Evolutionary conservation across 2,329 filamentous ascomycete genomes (phyloP), one percentile per base, ranked within the genome.

Genomic region (Ascochyta fabae): DNA sequence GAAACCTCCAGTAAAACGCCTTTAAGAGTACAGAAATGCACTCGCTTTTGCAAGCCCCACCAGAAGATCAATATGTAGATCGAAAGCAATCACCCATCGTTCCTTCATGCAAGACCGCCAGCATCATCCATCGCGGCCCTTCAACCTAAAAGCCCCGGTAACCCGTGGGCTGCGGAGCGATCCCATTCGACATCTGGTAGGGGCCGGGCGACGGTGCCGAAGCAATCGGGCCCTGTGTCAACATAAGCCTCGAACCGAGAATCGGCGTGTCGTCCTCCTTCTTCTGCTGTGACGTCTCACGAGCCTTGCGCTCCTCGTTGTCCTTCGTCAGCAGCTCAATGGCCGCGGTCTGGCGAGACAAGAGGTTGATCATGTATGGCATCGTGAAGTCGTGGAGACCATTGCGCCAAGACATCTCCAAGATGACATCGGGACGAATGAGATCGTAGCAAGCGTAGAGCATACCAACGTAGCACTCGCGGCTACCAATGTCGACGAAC

Each of bases 391-490:
- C 95, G 69, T 88, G 87, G 35, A 99, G 88, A 57, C 92, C 92
- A 74, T 96, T 84, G 68, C 95, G 94, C 95, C 95, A 99, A 56
- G 95, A 98, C 54, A 99, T 86, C 81, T 99, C 95, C 77, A 99
- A 86, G 56, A 99, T 89, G 48, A 96, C 83, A 72, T 98, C 92
- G 3, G 96, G 89, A 16, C 92, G 91, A 67, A 99, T 93, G 59
- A 99, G 89, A 56, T 98, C 95, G 79, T 99, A 96, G 84, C 95
- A 99, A 48, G 96, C 89, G 74, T 99, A 99, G 44, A 99, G 85
- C 93, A 99, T 99, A 73, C 93, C 96, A n/a, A 97, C 95, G 75
- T 96, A 99, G 84, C 95, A 99, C 78, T 99, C 95, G 60, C 94
- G 92, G 83, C 94, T 96, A 69, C 96, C 95, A 79, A 99, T 97